Base-by-base conservation (phyloP, 2,329 filamentous ascomycete genomes). In the Hypoxylon sp. region DNA sequence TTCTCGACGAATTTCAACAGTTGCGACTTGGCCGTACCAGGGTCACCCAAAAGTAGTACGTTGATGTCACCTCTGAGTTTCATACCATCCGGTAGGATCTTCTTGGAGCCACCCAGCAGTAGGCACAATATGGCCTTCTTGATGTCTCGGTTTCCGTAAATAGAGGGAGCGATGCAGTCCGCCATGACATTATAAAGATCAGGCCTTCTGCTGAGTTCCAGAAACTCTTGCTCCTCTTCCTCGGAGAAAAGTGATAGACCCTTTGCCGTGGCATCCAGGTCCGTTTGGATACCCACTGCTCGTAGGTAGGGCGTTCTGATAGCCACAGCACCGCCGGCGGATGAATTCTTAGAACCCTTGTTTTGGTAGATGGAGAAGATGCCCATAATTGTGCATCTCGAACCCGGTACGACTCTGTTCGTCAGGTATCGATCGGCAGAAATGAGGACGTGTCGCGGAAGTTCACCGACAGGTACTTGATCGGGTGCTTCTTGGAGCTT, bases 311-410 rank as follows among this genome's bases (percentile, higher is more conserved):
- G 95, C 49, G 96, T 98, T 68, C 95, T 88, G 72, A 99, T 97
- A 7, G 95, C 95, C 2, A 98, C 94, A 1, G 95, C 95, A 1
- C 90, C 90, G 54, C 89, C 89, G 1, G 85, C 87, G 17, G 85
- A 87, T 4, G 87, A 88, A 71, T 90, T 91, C 78, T 94, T 96
- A 43, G 87, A 90, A 41, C 90, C 91, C 78, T 98, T 98, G 71
- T 90, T 91, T 77, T 97, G 93, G 78, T 97, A 99, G 74, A 98
- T 98, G 28, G 94, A 97, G 81, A 97, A 99, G 32, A 99, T 93
- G 19, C 95, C 95, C 87, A 95, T 98, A 17, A 99, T 86, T 2
- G 93, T 97, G 77, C 95, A 99, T 76, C 94, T 87, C 52, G 94
- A 96, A 28, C 95, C 95, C 5, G 95, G 95, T 3, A 99, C 94